Base-by-base conservation (phyloP, 2,329 filamentous ascomycete genomes). In the Trichoderma sp. region DNA sequence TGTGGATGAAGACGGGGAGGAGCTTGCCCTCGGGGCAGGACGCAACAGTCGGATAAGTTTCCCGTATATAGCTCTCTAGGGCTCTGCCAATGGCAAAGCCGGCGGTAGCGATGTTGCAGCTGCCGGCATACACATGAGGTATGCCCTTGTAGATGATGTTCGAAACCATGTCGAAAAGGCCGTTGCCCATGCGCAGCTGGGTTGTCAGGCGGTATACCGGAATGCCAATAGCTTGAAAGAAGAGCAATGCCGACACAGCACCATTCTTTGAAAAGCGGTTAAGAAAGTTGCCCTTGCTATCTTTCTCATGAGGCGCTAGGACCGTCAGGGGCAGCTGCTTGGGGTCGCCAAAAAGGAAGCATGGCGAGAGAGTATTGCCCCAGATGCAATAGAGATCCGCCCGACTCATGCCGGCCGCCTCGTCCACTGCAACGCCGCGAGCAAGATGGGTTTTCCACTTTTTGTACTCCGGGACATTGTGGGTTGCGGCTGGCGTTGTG, bases 331-430 rank as follows among this genome's bases (percentile, higher is more conserved):
- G 37, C 1, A 73, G 67, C 67, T 74, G 71, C 52, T 69, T 69
- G 1, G 69, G 52, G 48, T 75, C 73, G 22, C 72, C 73, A 5
- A 59, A 68, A 0, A 73, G 34, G 12, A 74, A 22, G 64, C 72
- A 74, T 5, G 73, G 74, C 10, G 71, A 29, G 1, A 71, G 34
- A 1, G 63, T 70, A 9, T 75, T 75, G 13, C 72, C 71, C 72
- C 72, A 73, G 68, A 73, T 53, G 13, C 69, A 72, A 35, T 68
- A 70, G 0, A 72, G 66, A 13, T 76, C 74, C 3, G 67, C 67
- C 1, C 71, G 71, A 4, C 42, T 70, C 25, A 73, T 68, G 60
- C 70, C 74, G 12, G 13, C 59, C 13, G 32, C 45, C 48, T 63
- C 45, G 3, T 63, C 22, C 4, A 53, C 45, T 5, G 45, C 59